Base-by-base conservation (phyloP, 768 basidiomycete genomes). In the Rhodotorula babjevae region DNA sequence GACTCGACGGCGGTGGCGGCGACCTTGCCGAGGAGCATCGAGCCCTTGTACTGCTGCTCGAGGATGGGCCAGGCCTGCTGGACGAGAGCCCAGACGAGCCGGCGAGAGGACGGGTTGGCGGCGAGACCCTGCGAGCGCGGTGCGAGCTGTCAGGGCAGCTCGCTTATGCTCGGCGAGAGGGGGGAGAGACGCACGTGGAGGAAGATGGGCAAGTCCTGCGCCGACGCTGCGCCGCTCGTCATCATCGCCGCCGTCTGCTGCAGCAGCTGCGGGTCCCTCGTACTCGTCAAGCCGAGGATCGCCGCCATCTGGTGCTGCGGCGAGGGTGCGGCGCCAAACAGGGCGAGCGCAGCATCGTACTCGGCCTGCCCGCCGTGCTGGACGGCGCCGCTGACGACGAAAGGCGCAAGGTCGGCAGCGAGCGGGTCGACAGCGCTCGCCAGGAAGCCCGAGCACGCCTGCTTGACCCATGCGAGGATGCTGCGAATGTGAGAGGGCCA, bases 401-500 rank as follows among this genome's bases (percentile, higher is more conserved):
- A 42, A 62, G 83, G 78, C 74, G 89, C 85, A 56, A 98, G 81
- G 82, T 97, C 94, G 40, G 87, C 85, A 12, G 92, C 90, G 75
- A 98, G 90, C 0, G 88, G 88, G 76, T 89, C 87, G 78, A 94
- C 90, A 10, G 87, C 86, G 21, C 87, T 90, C 70, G 86, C 84
- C 76, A 89, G 80, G 79, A 88, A 91, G 40, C 85, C 82, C 47
- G 83, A 82, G 83, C 96, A 97, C 66, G 90, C 88, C 31, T 82
- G 81, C 76, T 84, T 82, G 61, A 94, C 82, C 79, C 91, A 90
- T 58, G 85, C 83, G 75, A 95, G 80, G 36, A 86, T 83, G 7
- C 81, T 78, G 68, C 96, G 87, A 2, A 89, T 90, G 46, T 85
- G 10, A 90, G 90, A 16, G 42, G 36, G 36, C 36, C 12, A n/a